Evolutionary conservation across 768 basidiomycete genomes (phyloP), one percentile per base, ranked within the genome.

Genomic region (Suillus subluteus): DNA sequence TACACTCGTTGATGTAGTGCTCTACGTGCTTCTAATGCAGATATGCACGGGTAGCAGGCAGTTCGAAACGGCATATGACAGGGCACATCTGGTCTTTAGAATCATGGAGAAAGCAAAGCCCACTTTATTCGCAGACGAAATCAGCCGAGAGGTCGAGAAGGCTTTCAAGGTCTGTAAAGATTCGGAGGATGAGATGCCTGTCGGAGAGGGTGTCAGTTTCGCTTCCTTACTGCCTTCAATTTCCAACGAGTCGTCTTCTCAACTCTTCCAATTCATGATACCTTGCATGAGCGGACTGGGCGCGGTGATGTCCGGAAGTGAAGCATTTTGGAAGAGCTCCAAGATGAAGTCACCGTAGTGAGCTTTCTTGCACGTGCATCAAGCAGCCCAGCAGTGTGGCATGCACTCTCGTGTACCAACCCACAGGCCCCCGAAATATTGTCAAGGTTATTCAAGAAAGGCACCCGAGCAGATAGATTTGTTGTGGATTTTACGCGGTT

Each of bases 401-500:
- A 61, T 18, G 6, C 40, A 1, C 58, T 61, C 40, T 61, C 11
- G 11, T 61, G 40, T 41, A 61, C 16, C 40, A 61, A 6, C 11
- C n/a, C 40, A 16, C 9, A 41, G 58, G 58, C 40, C 58, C 26
- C 26, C 18, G 23, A 30, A 12, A 43, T 61, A 18, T 30, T 61
- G 26, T 61, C 58, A 1, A 30, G 18, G 9, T 11, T 61, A 13
- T 41, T 61, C 58, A 41, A 61, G 58, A 12, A 41, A 21, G 40
- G 18, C 40, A 61, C 58, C 2, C 11, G 9, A 11, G 11, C 26
- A 12, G 58, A 61, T 30, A 3, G 0, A 30, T 12, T 1, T 30
- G 6, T 74, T 64, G 68, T 78, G 55, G 65, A 77, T 69, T 77
- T 77, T 71, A 76, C 79, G 37, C 72, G 72, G 30, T 67, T 78